Conservation (phyloP, 176 grass and related monocot genomes). For the Triticum urartu region DNA sequence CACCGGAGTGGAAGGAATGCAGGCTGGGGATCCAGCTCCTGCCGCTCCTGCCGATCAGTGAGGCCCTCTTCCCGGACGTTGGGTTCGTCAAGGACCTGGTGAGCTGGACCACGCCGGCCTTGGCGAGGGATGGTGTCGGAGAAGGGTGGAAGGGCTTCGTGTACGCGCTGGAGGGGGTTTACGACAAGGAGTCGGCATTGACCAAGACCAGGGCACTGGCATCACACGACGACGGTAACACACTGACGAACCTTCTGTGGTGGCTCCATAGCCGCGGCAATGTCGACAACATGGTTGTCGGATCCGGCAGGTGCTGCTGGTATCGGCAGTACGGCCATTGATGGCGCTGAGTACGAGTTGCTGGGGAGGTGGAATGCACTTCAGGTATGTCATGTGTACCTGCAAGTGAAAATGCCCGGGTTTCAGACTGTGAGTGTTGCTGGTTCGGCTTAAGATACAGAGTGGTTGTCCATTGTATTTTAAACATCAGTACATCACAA, state of each 20-base stretch:
- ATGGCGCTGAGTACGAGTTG: not conserved
- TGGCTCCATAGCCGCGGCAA: conserved; percentile 78
- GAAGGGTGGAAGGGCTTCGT: conserved; percentile 98
- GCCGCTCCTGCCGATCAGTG: conserved; percentile 66
- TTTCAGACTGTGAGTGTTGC: not conserved
- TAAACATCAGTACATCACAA: not conserved
- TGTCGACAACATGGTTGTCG: not conserved
- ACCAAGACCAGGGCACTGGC: conserved; percentile 51
- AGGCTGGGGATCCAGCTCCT: conserved; percentile 81
- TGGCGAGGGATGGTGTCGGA: conserved; percentile 66
- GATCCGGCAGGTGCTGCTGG: conserved; percentile 55
- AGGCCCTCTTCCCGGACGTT: conserved; percentile 66
- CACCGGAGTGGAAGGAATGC: conserved; percentile 76
- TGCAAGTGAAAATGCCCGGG: not conserved
- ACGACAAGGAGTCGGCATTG: conserved; percentile 57
- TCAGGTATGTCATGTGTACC: not conserved
- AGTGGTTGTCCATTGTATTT: not conserved
- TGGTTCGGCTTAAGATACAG: not conserved
- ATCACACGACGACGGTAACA: conserved; percentile 73
- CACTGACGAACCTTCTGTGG: conserved; percentile 84
- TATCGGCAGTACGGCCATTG: conserved; percentile 88
- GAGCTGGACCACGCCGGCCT: conserved; percentile 60
- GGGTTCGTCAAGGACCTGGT: conserved; percentile 72
- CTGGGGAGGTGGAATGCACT: not conserved
- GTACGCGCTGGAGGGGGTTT: conserved; percentile 83